Percentiles rank a stretch among this genome's conserved stretches.
These are phyloP conservation scores for Barnettozyma botsteinii DNA, from an alignment of 805 yeast genomes.

Conservation along the genomic window DNA sequence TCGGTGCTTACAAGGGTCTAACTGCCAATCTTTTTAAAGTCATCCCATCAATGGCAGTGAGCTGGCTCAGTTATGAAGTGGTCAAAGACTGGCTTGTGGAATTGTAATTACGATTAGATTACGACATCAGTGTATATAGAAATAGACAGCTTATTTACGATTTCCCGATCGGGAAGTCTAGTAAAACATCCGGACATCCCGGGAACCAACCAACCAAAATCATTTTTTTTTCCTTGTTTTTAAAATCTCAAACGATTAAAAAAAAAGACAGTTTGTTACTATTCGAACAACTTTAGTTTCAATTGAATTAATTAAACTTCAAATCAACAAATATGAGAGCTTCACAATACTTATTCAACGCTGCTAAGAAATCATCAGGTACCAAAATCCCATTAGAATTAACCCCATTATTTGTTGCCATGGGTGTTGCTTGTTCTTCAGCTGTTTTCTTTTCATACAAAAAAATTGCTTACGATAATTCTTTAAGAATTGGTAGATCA, in stretches of 20 bases:
- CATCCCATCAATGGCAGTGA: conserved; percentile 92
- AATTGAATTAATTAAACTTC: too few relatives aligned
- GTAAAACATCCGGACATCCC: conserved; percentile 5
- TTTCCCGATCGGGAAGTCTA: conserved; percentile 8
- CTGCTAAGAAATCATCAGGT: conserved; percentile 35
- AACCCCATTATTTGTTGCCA: conserved; percentile 52
- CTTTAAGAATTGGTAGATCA: conserved; percentile 44
- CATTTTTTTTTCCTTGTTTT: conserved; percentile 5
- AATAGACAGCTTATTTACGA: not conserved
- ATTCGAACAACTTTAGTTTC: not conserved
- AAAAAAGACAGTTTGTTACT: conserved; percentile 1
- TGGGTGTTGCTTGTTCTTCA: conserved; percentile 46
- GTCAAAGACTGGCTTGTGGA: conserved; percentile 41
- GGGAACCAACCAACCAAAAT: conserved; percentile 14
- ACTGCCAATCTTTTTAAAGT: conserved; percentile 83
- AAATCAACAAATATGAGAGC: conserved; percentile 39
- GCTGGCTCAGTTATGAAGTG: conserved; percentile 83
- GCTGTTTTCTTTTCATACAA: conserved; percentile 48
- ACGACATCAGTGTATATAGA: too few relatives aligned
- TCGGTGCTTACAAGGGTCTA: conserved; percentile 68
- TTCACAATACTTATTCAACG: conserved; percentile 39
- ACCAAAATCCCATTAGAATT: conserved; percentile 45
- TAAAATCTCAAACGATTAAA: not conserved
- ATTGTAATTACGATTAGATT: conserved; percentile 1
- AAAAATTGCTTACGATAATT: conserved; percentile 42